Evolutionary conservation across 495 filamentous ascomycete genomes (phyloP), one percentile per base, ranked within the genome.

Genomic region (Thozetella sp.): DNA sequence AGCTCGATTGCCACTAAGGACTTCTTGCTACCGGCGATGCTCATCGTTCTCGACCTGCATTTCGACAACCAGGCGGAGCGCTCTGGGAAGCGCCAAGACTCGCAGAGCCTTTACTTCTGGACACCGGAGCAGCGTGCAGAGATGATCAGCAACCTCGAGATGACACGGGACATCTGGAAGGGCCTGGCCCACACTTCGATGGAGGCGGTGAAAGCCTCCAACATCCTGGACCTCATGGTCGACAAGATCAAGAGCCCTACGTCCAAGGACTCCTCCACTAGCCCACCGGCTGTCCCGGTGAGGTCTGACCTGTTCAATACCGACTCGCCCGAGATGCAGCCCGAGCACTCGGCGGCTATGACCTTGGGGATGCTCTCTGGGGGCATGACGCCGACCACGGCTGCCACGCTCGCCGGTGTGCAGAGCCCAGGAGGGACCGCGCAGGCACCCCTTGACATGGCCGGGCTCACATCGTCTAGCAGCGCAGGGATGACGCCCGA

Each of bases 21-120:
- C 64, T 96, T 94, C 64, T 75, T 97, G 15, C 86, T 96, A 19
- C 93, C 91, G 1, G 90, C 91, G 2, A 97, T 97, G 92, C 86
- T 97, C 57, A 82, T 98, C 20, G 88, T 88, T 63, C 77, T 97
- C 26, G 93, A 96, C 61, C 77, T 97, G 30, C 80, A 84, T 58
- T 80, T 76, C 62, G 80, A 84, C 56, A 76, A 77, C 27, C 55
- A 72, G 52, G 65, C 75, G 2, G 57, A 69, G 55, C 53, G 61
- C 55, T 62, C 77, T 64, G 59, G 59, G 40, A 61, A 75, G 30
- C 59, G 65, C 56, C 60, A 72, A 63, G 61, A 75, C 58, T 66
- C 73, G 2, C 75, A 77, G 37, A 83, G 88, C 63, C 69, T 79
- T 13, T 86, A 85, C 65, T 86, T 85, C 48, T 95, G 88, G 87